Conservation (phyloP, 129 eudicot species). For the Helichrysum umbraculigerum region DNA sequence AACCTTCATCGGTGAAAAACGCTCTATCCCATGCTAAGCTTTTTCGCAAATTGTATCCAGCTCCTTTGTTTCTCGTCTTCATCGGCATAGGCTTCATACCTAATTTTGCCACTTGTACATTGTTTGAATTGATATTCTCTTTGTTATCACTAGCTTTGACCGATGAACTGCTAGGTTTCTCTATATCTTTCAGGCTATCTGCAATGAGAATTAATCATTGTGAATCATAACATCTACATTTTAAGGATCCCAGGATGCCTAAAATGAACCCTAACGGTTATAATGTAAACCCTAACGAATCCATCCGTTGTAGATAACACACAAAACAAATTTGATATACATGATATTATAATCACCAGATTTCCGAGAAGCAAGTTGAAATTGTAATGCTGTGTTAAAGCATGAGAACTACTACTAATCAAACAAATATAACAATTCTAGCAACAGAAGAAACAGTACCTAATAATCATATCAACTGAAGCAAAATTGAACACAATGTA, state of each 20-base stretch:
- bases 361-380: too few relatives aligned
- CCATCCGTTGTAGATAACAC: background rate
- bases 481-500: too few relatives aligned
- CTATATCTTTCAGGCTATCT: slow-evolving; percentile 31
- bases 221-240: background rate
- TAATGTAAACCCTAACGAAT: too few relatives aligned
- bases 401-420: too few relatives aligned
- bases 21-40: slow-evolving; percentile 99
- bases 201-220: slow-evolving; percentile 13
- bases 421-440: too few relatives aligned
- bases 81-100: slow-evolving; percentile 72
- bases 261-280: too few relatives aligned
- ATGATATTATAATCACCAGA: too few relatives aligned
- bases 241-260: background rate
- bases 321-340: background rate
- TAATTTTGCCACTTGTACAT: slow-evolving; percentile 51
- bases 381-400: too few relatives aligned
- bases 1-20: slow-evolving; percentile 96
- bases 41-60: slow-evolving; percentile 78
- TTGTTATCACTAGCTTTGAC: slow-evolving; percentile 47
- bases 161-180: slow-evolving; percentile 44
- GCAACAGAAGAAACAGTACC: too few relatives aligned
- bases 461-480: too few relatives aligned
- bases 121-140: slow-evolving; percentile 61
- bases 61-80: slow-evolving; percentile 71